Conservation (phyloP, 495 filamentous ascomycete species). For the Platismatia glauca region DNA sequence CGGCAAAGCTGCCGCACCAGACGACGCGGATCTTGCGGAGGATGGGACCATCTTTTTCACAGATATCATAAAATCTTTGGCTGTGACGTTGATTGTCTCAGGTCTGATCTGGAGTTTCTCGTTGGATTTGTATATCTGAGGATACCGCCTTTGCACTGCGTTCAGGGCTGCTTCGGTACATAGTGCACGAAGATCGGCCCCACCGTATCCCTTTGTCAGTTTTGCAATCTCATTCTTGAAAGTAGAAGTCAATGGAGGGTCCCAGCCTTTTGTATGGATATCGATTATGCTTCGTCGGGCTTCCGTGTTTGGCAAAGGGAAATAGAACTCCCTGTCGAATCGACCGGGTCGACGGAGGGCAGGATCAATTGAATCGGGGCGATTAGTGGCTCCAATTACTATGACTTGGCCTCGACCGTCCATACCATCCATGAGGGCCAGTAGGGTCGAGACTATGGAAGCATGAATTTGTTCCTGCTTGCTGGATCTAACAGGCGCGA, state of each 20-base stretch:
- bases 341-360: constrained; percentile 93
- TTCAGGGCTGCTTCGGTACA: constrained; percentile 99
- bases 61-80: constrained; percentile 94
- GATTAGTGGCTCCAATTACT: constrained; percentile 94
- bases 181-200: constrained; percentile 85
- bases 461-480: constrained; percentile 98
- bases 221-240: constrained; percentile 82
- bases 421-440: constrained; percentile 99
- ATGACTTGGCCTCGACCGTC: constrained; percentile 96
- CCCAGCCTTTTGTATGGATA: constrained; percentile 93
- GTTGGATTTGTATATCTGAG: constrained; percentile 87
- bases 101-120: constrained; percentile 87
- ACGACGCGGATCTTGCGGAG: constrained; percentile 77
- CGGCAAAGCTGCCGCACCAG: constrained; percentile 69
- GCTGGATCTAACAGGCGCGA: constrained; percentile 90
- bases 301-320: constrained; percentile 74
- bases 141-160: constrained; percentile 88
- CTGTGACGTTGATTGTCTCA: constrained; percentile 67
- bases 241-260: constrained; percentile 56
- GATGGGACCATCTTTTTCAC: constrained; percentile 94
- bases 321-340: constrained; percentile 97
- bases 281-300: constrained; percentile 79
- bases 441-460: constrained; percentile 88
- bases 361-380: constrained; percentile 95
- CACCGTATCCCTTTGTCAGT: constrained; percentile 90